phyloP scores from a whole-genome alignment of 2,329 filamentous ascomycete genomes.

The Pyricularia sp. region DNA sequence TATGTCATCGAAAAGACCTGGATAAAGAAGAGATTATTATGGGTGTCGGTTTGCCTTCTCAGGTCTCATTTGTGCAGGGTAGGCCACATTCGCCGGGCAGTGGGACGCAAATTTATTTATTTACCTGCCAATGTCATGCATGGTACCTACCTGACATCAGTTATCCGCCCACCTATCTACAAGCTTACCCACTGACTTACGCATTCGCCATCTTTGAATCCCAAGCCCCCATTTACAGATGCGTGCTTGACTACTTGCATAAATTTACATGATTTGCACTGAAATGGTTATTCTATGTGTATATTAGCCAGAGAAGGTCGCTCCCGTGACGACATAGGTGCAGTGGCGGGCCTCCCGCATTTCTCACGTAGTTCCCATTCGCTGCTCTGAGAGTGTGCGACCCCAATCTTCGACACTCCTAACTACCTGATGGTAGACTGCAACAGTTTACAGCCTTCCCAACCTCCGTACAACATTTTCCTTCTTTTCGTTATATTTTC shows the following conservation, averaged over 20 bases:
- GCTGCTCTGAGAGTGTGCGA: neutral
- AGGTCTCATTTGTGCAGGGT: neutral
- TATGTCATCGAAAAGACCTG: neutral
- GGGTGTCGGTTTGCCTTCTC: neutral
- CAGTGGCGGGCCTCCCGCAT: neutral
- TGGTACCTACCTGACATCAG: too few species aligned
- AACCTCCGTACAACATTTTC: neutral
- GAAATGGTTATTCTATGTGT: too few species aligned
- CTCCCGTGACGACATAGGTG: neutral
- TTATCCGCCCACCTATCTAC: too few species aligned
- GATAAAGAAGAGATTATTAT: neutral
- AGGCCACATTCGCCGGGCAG: neutral
- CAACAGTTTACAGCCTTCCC: too few species aligned
- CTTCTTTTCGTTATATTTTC: neutral
- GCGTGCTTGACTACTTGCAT: too few species aligned
- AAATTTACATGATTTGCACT: too few species aligned
- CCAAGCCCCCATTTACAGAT: too few species aligned
- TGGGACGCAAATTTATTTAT: neutral
- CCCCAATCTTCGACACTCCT: too few species aligned
- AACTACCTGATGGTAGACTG: too few species aligned
- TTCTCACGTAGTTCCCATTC: neutral
- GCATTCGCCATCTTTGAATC: too few species aligned
- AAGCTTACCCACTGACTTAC: too few species aligned
- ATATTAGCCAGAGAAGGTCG: neutral
- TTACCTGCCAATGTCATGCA: neutral